A percentile compares a stretch with the other conserved stretches of the same genome.
Conservation (phyloP, 768 basidiomycete genomes). For the Naganishia kalamii region DNA sequence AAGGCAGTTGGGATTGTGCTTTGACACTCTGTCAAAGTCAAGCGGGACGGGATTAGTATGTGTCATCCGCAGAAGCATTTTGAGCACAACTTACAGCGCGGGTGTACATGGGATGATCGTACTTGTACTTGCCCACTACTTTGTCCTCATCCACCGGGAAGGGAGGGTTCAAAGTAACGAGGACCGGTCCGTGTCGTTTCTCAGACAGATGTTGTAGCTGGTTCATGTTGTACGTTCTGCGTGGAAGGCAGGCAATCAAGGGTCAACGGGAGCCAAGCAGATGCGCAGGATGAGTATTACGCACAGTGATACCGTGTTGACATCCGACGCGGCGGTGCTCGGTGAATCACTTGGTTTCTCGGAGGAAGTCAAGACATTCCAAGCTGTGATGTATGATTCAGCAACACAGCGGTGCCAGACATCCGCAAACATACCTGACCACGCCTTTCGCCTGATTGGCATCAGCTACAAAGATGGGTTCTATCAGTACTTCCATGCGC, state of each 20-base stretch:
- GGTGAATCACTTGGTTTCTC: conserved; percentile 38
- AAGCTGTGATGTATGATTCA: conserved; percentile 45
- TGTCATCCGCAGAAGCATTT: too few species aligned
- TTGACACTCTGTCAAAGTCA: conserved; percentile 52
- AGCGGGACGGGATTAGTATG: too few species aligned
- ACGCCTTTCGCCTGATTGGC: conserved; percentile 58
- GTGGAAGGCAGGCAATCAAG: neutral
- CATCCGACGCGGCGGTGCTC: conserved; percentile 47
- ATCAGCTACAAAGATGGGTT: conserved; percentile 53
- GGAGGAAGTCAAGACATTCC: conserved; percentile 66
- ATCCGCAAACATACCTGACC: conserved; percentile 51
- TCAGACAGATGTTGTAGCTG: conserved; percentile 63
- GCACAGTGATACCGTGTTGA: conserved; percentile 60
- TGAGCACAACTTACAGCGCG: conserved; percentile 46
- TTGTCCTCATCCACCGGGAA: conserved; percentile 54
- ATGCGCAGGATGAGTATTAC: conserved; percentile 31
- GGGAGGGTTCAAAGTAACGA: conserved; percentile 69
- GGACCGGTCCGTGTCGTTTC: conserved; percentile 56
- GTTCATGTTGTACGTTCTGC: conserved; percentile 63
- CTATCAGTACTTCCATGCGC: neutral
- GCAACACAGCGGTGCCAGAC: neutral
- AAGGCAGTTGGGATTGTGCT: conserved; percentile 54
- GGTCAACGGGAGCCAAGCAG: neutral
- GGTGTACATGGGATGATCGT: conserved; percentile 66
- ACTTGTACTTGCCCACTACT: conserved; percentile 55